Base-by-base conservation (phyloP, 257 asterid species). In the Solanum sparsipilum region DNA sequence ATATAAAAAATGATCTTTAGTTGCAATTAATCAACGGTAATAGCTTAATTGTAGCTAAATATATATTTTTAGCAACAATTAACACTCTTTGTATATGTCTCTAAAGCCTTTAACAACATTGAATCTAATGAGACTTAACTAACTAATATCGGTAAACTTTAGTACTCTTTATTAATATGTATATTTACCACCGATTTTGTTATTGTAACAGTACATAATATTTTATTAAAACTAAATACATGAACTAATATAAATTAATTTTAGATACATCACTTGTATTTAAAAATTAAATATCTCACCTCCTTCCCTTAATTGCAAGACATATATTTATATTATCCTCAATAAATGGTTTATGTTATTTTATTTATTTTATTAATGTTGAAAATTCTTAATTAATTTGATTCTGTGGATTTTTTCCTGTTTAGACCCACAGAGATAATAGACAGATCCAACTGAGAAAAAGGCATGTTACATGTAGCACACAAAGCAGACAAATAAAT, bases 1-100 rank as follows among this genome's bases (percentile, higher is more conserved):
- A 48, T 5, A 48, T 48, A 0, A 48, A 48, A 48, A 13, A 13
- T 48, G 3, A 2, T 13, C 1, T 48, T 2, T 48, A 0, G 1
- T 0, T 2, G 20, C 16, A 48, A 48, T 48, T 48, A 48, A 48
- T 48, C 18, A 2, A 15, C 0, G 6, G 1, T 15, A 48, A 48
- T 48, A 48, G 0, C 3, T 48, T 48, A 13, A 13, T 46, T 48
- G 3, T 1, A 0, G 3, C 2, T 5, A 46, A 5, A 46, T 46
- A 46, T 48, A 0, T 48, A 0, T 48, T 48, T 48, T 48, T 48
- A 13, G 0, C 3, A 0, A 0, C 0, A 46, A 5, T 5, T 5
- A 46, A 2, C 18, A 46, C 3, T 46, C 0, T 13, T 46, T 46
- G 0, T 13, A 46, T 46, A 46, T 46, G 3, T 46, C 1, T 0